A percentile compares a stretch with the other conserved stretches of the same genome.
phyloP scores from a whole-genome alignment of 805 yeast species.

The Zygoascus ofunaensis region DNA sequence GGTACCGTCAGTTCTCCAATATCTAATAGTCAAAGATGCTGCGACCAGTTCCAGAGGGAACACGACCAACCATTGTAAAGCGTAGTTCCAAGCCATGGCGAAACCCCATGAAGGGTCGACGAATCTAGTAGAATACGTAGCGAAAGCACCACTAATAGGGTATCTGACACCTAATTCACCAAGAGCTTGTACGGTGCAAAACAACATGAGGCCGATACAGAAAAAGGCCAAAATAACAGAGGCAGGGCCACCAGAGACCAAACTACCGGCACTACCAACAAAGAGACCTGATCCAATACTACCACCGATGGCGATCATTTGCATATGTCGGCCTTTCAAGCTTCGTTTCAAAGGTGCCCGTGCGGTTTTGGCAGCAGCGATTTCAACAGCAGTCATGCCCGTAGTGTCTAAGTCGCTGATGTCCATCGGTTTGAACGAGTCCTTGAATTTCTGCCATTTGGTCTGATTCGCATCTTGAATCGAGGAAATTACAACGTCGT shows the following conservation, averaged over 20 bases:
- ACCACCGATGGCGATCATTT: constrained; percentile 74
- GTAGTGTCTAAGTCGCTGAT: constrained; percentile 27
- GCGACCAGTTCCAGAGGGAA: constrained; percentile 58
- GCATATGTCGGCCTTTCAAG: constrained; percentile 31
- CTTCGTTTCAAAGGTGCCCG: constrained; percentile 45
- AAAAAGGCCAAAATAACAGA: constrained; percentile 51
- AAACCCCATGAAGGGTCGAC: constrained; percentile 56
- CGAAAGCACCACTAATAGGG: constrained; percentile 51
- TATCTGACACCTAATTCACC: constrained; percentile 63
- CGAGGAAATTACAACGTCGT: background rate
- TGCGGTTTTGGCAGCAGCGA: constrained; percentile 35
- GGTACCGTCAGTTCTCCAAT: constrained; percentile 41
- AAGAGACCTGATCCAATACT: constrained; percentile 73
- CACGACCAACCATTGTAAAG: constrained; percentile 50
- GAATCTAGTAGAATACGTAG: constrained; percentile 47
- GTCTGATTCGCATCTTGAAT: background rate
- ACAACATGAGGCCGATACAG: constrained; percentile 55
- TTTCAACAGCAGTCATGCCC: constrained; percentile 29
- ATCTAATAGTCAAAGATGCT: constrained; percentile 44
- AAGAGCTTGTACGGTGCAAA: constrained; percentile 52
- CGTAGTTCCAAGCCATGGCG: constrained; percentile 62
- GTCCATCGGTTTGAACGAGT: constrained; percentile 35
- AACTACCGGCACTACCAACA: constrained; percentile 43
- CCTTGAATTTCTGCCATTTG: constrained; percentile 31
- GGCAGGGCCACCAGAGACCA: constrained; percentile 43